Evolutionary conservation across 2,329 filamentous ascomycete genomes (phyloP).

Genomic region (Aspergillus sp.): DNA sequence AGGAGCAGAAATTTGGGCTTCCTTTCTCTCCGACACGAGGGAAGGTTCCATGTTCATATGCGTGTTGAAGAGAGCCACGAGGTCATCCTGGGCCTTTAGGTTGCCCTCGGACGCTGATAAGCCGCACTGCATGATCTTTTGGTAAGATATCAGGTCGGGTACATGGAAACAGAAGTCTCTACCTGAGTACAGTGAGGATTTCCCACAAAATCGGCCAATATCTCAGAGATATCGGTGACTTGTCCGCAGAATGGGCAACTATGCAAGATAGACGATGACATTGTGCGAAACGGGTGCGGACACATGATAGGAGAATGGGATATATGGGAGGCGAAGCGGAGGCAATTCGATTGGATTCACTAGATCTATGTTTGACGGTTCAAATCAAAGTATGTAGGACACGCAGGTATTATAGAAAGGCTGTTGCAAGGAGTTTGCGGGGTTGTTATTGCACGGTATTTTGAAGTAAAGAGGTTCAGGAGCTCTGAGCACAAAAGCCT

Average conservation of each 20-base stretch:
- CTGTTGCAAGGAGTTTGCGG: background rate
- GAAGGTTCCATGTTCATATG: slow-evolving; percentile 66
- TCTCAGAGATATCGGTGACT: slow-evolving; percentile 41
- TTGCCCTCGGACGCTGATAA: slow-evolving; percentile 48
- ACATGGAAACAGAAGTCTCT: slow-evolving; percentile 27
- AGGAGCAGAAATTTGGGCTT: slow-evolving; percentile 38
- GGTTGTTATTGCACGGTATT: background rate
- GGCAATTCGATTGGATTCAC: background rate
- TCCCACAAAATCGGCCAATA: slow-evolving; percentile 42
- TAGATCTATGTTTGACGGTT: slow-evolving; percentile 6
- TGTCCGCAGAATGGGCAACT: slow-evolving; percentile 46
- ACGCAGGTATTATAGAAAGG: background rate
- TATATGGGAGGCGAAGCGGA: background rate
- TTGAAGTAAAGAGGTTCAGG: background rate
- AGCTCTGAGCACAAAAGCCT: background rate
- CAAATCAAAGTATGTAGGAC: background rate
- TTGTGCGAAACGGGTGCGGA: slow-evolving; percentile 22
- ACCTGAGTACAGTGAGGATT: slow-evolving; percentile 48
- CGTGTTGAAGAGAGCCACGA: slow-evolving; percentile 76
- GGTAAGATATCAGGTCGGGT: slow-evolving; percentile 30
- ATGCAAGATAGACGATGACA: slow-evolving; percentile 45
- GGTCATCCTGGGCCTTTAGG: slow-evolving; percentile 77
- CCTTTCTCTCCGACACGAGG: slow-evolving; percentile 37
- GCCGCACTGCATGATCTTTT: slow-evolving; percentile 41
- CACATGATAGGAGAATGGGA: background rate